Conservation (phyloP, 176 grass and related monocot species). For the Alopecurus myosuroides region DNA sequence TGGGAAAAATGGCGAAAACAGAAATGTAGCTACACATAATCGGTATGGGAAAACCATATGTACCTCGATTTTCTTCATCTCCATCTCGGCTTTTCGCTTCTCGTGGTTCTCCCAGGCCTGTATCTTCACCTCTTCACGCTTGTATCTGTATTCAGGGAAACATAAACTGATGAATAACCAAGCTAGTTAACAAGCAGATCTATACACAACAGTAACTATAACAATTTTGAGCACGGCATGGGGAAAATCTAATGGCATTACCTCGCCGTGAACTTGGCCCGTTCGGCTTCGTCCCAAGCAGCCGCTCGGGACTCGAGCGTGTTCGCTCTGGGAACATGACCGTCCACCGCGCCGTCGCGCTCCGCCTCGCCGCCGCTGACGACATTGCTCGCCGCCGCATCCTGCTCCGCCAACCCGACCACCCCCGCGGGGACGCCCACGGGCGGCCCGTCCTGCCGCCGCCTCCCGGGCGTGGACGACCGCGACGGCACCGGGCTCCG, state of each 20-base stretch:
- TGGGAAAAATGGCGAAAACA: neutral
- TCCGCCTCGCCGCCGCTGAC: neutral
- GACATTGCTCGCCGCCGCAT: neutral
- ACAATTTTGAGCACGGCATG: neutral
- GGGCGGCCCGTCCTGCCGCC: constrained; percentile 18
- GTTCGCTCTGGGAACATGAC: neutral
- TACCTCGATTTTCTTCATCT: constrained; percentile 90
- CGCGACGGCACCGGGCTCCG: constrained; percentile 70
- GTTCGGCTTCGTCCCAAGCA: constrained; percentile 85
- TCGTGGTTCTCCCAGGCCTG: constrained; percentile 98
- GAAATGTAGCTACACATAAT: neutral
- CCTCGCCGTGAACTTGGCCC: constrained; percentile 84
- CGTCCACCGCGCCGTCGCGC: neutral
- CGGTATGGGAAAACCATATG: neutral
- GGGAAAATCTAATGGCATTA: neutral
- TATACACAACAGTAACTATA: too few relatives aligned
- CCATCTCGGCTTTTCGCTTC: constrained; percentile 75
- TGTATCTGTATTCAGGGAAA: constrained; percentile 49
- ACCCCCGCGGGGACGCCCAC: neutral
- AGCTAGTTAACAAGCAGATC: neutral
- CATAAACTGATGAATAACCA: neutral
- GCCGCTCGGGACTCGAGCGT: constrained; percentile 63
- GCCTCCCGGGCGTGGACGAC: constrained; percentile 53
- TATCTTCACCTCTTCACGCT: constrained; percentile 84
- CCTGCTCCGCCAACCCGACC: neutral